Base-by-base conservation (phyloP, 2,329 filamentous ascomycete genomes). In the Fusarium sp. region DNA sequence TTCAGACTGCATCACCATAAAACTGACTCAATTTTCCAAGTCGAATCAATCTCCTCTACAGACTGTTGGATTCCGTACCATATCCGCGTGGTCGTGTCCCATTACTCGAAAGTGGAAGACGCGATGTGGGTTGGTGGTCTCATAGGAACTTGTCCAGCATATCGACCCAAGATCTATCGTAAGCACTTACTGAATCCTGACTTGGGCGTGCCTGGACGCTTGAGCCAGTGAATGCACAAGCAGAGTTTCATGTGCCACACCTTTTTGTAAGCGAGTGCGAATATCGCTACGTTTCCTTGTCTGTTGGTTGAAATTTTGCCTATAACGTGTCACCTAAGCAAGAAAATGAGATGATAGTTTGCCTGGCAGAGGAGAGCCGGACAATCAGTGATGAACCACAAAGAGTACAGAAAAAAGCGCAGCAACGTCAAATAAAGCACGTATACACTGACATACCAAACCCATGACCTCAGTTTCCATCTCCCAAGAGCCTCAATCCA, bases 351-450 rank as follows among this genome's bases (percentile, higher is more conserved):
- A 28, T 2, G 10, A 26, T 6, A 17, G 18, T 17, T 1, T 28
- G 18, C 13, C 8, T 20, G 6, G 7, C 2, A 17, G 14, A 18
- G 9, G 7, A 26, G 3, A 20, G 9, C 17, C 0, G 1, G 9
- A 20, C 18, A 20, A 15, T 12, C 4, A n/a, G n/a, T n/a, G 2
- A 15, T 1, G 20, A 26, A 7, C 3, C 1, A 2, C n/a, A 15
- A 2, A 36, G 4, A 22, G 6, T 4, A 36, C 3, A 51, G 6
- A 35, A 35, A 2, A 2, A 35, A 35, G 3, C 7, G n/a, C n/a
- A n/a, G n/a, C n/a, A n/a, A 5, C 6, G 0, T 15, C 30, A 12
- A 20, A 15, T 7, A 15, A 36, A 6, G 9, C 17, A 26, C 9
- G 11, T 8, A 26, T 26, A 20, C 4, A 20, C 9, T 12, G 15